A percentile compares a stretch with the other conserved stretches of the same genome.
phyloP scores from a whole-genome alignment of 1,284 basidiomycete species.

The Leccinum proliferum region DNA sequence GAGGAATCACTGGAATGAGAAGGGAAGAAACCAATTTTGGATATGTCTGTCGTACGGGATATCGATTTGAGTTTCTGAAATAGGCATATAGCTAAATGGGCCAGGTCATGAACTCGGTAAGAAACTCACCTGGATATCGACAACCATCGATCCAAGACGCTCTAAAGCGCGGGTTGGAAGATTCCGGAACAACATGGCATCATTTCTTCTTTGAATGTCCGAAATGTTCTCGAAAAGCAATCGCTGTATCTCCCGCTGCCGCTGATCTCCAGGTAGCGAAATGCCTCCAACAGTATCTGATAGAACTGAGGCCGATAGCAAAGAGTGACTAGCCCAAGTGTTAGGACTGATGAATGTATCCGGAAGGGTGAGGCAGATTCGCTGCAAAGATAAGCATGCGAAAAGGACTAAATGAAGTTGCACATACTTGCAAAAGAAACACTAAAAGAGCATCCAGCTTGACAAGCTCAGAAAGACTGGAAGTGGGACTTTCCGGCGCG shows the following conservation, averaged over 20 bases:
- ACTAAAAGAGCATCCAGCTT: conserved; percentile 52
- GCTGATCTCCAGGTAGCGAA: conserved; percentile 30
- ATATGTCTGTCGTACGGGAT: conserved; percentile 63
- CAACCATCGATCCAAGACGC: conserved; percentile 56
- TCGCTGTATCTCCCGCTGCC: conserved; percentile 37
- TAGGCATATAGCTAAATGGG: background rate
- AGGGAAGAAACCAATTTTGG: conserved; percentile 56
- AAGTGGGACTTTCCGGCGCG: no score
- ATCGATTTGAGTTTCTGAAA: conserved; percentile 77
- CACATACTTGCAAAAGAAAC: conserved; percentile 52
- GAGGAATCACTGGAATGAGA: conserved; percentile 29
- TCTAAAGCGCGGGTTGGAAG: conserved; percentile 55
- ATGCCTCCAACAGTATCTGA: conserved; percentile 32
- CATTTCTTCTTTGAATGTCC: conserved; percentile 66
- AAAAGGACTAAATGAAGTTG: background rate
- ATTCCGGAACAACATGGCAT: conserved; percentile 71
- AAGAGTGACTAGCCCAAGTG: conserved; percentile 52
- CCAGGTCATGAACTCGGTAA: background rate
- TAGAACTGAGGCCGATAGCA: conserved; percentile 43
- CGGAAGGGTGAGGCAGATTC: conserved; percentile 57
- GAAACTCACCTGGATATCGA: conserved; percentile 61
- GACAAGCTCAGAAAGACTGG: conserved; percentile 31
- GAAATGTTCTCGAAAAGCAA: conserved; percentile 44
- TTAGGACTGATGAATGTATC: conserved; percentile 73
- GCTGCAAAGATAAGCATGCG: conserved; percentile 34